Evolutionary conservation across 768 basidiomycete species (phyloP).

Genomic region (Sarcodon sp.): DNA sequence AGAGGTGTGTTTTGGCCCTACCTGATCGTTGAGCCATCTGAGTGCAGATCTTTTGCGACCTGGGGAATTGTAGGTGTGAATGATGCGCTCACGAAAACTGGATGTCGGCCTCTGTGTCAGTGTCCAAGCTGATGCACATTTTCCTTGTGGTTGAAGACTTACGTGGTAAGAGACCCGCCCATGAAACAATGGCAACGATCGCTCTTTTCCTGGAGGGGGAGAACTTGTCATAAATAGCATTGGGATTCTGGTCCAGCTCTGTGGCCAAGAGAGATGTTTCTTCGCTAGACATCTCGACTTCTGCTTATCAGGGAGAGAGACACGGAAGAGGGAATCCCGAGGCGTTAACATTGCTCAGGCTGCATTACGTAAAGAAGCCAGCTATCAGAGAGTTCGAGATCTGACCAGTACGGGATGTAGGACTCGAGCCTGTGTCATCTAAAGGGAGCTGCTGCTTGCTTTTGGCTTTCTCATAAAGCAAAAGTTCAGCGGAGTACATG

Average conservation of each 20-base stretch:
- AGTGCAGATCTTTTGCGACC: constrained; percentile 50
- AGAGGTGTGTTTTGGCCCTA: constrained; percentile 9
- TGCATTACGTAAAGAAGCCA: not conserved
- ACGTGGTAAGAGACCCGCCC: constrained; percentile 55
- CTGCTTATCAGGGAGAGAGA: not conserved
- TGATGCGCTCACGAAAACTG: constrained; percentile 57
- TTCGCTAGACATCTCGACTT: not conserved
- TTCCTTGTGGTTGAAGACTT: constrained; percentile 8
- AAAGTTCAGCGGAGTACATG: too few relatives aligned
- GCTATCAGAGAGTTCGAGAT: not conserved
- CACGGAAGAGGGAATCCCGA: not conserved
- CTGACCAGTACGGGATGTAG: not conserved
- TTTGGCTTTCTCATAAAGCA: too few relatives aligned
- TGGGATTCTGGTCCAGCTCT: constrained; percentile 5
- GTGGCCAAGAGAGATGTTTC: constrained; percentile 1
- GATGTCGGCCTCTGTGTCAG: not conserved
- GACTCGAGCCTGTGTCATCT: not conserved
- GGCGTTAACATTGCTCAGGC: not conserved
- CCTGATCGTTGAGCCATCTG: constrained; percentile 48
- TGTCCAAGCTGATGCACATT: not conserved
- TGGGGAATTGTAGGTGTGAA: constrained; percentile 70
- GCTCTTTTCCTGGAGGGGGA: constrained; percentile 30
- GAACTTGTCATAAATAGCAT: constrained; percentile 48
- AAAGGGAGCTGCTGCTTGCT: too few relatives aligned
- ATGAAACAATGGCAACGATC: constrained; percentile 46